These are phyloP conservation scores for Talaromyces sp. DNA, from an alignment of 2,329 filamentous ascomycete genomes.

Conservation along the genomic window DNA sequence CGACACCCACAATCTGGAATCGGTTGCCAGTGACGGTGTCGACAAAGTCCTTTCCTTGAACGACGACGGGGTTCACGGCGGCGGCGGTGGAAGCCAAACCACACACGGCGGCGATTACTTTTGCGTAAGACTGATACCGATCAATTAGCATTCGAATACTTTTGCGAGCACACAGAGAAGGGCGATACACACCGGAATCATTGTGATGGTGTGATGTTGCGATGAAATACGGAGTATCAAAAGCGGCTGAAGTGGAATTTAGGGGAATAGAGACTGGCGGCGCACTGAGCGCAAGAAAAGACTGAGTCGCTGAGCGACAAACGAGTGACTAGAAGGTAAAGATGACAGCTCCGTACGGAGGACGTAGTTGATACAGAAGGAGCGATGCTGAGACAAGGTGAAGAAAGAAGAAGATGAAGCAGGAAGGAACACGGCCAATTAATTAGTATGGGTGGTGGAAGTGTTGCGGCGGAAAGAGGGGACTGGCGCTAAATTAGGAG, in stretches of 20 bases:
- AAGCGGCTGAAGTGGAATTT: not conserved
- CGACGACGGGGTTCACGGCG: slow-evolving; percentile 56
- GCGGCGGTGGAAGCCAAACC: slow-evolving; percentile 45
- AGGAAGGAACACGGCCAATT: not conserved
- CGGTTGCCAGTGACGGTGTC: slow-evolving; percentile 57
- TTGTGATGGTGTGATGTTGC: slow-evolving; percentile 8
- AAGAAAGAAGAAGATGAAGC: slow-evolving; percentile 8
- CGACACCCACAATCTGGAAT: slow-evolving; percentile 62
- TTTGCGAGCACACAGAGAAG: not conserved
- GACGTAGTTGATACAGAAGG: not conserved
- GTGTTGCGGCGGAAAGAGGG: not conserved
- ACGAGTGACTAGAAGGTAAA: slow-evolving; percentile 13
- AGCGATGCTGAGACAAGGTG: not conserved
- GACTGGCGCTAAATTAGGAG: not conserved
- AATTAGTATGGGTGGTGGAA: not conserved
- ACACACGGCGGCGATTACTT: slow-evolving; percentile 39
- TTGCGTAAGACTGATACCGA: slow-evolving; percentile 29
- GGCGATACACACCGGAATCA: slow-evolving; percentile 11
- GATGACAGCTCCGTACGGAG: not conserved
- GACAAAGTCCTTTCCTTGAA: slow-evolving; percentile 60
- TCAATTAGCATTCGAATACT: not conserved
- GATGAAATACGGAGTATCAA: slow-evolving; percentile 3
- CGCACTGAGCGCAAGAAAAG: slow-evolving; percentile 9
- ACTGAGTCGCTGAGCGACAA: slow-evolving; percentile 3
- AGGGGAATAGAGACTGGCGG: slow-evolving; percentile 12